phyloP scores from a whole-genome alignment of 768 basidiomycete species.

The Boletus huronensis region DNA sequence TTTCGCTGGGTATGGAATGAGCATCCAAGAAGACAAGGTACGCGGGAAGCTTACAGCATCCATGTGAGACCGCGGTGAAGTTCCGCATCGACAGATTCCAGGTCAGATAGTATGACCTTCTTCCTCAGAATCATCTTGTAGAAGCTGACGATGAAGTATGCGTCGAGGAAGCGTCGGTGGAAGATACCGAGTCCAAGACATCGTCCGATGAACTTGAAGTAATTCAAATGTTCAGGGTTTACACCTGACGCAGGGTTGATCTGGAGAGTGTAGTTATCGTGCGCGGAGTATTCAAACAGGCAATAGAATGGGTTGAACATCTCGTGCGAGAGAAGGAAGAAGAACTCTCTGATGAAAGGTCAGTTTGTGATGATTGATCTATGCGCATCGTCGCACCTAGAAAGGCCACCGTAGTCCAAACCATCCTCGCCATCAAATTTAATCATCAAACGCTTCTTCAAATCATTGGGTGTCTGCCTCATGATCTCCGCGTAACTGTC shows the following conservation, averaged over 20 bases:
- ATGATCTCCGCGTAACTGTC: slow-evolving; percentile 99
- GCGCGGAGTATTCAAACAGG: slow-evolving; percentile 98
- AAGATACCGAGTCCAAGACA: slow-evolving; percentile 96
- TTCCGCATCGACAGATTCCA: slow-evolving; percentile 96
- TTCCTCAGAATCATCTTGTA: slow-evolving; percentile 99
- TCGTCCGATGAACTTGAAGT: slow-evolving; percentile 99
- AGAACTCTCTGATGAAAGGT: slow-evolving; percentile 78
- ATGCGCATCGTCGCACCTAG: slow-evolving; percentile 55
- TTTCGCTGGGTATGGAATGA: slow-evolving; percentile 59
- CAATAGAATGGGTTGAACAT: slow-evolving; percentile 99
- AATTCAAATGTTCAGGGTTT: slow-evolving; percentile 98
- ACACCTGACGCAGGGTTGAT: slow-evolving; percentile 98
- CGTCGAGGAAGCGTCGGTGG: slow-evolving; percentile 98
- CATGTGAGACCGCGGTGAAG: slow-evolving; percentile 92
- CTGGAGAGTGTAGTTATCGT: slow-evolving; percentile 99
- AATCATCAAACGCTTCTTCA: slow-evolving; percentile 99
- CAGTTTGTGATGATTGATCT: not conserved
- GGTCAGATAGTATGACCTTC: slow-evolving; percentile 89
- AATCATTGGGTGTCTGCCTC: slow-evolving; percentile 96
- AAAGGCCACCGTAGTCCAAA: slow-evolving; percentile 96
- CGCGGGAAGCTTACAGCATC: slow-evolving; percentile 78
- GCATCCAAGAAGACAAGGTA: not conserved
- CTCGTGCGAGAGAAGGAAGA: slow-evolving; percentile 98
- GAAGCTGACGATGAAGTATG: slow-evolving; percentile 99
- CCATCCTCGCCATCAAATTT: slow-evolving; percentile 99